Percentiles rank a stretch among this genome's conserved stretches.
phyloP scores from a whole-genome alignment of 208 protist genomes.

The Trypanosoma caninum region DNA sequence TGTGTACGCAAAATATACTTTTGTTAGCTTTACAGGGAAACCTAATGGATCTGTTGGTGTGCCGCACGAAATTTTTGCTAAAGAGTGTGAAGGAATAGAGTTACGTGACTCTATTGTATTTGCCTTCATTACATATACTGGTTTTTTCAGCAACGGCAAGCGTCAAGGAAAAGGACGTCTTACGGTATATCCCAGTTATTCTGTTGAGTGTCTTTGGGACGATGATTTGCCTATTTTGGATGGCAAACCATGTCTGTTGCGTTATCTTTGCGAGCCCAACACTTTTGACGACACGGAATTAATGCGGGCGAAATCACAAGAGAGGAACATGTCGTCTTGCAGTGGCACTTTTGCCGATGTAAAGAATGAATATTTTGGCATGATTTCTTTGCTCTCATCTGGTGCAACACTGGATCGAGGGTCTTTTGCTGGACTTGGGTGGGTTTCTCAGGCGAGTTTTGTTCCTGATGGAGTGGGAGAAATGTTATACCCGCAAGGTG shows the following conservation, averaged over 20 bases:
- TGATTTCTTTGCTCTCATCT: slow-evolving; percentile 21
- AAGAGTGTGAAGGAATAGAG: slow-evolving; percentile 21
- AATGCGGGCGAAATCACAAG: not conserved
- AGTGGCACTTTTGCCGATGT: not conserved
- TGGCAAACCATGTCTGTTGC: slow-evolving; percentile 19
- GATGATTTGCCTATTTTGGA: slow-evolving; percentile 36
- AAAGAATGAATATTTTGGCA: slow-evolving; percentile 28
- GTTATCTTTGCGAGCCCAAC: not conserved
- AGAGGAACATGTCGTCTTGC: not conserved
- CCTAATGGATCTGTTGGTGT: not conserved
- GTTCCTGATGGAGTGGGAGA: slow-evolving; percentile 29
- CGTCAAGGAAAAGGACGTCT: slow-evolving; percentile 47
- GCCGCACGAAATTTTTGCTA: slow-evolving; percentile 4
- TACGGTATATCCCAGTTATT: slow-evolving; percentile 38
- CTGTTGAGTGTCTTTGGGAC: slow-evolving; percentile 48
- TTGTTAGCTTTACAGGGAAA: not conserved
- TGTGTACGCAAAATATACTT: slow-evolving; percentile 13
- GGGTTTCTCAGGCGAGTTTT: slow-evolving; percentile 22
- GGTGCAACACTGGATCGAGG: not conserved
- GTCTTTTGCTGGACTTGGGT: slow-evolving; percentile 23
- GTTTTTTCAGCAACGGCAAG: slow-evolving; percentile 34
- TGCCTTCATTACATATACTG: slow-evolving; percentile 35
- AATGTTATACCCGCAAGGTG: slow-evolving; percentile 19
- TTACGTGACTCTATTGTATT: slow-evolving; percentile 13
- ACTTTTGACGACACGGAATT: not conserved